These are phyloP conservation scores for Gnomoniopsis sp. DNA, from an alignment of 2,329 filamentous ascomycete species.

Conservation along the genomic window DNA sequence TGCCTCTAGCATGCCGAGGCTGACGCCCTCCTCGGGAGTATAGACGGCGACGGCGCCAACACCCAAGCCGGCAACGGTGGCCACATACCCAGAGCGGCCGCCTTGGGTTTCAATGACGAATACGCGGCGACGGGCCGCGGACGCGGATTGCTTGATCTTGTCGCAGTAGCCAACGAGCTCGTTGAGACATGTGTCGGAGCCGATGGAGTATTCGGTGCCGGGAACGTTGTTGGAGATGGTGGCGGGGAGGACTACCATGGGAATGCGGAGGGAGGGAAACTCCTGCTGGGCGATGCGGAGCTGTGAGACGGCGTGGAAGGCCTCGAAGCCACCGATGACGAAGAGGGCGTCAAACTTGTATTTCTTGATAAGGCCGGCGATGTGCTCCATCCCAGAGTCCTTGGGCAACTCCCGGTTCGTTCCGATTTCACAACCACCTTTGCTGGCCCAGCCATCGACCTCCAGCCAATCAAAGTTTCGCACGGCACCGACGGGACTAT, in stretches of 20 bases:
- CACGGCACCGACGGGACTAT: conserved; percentile 77
- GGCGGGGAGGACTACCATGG: conserved; percentile 87
- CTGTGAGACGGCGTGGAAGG: conserved; percentile 87
- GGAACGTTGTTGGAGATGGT: conserved; percentile 99
- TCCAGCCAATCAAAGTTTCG: conserved; percentile 89
- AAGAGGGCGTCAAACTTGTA: conserved; percentile 92
- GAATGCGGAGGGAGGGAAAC: conserved; percentile 86
- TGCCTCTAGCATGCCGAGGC: conserved; percentile 83
- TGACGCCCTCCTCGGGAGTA: conserved; percentile 94
- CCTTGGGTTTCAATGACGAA: conserved; percentile 99
- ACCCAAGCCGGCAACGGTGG: conserved; percentile 83
- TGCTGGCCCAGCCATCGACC: conserved; percentile 91
- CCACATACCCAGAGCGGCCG: conserved; percentile 89
- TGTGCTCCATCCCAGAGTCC: conserved; percentile 77
- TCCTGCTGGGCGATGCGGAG: conserved; percentile 74
- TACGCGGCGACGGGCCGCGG: conserved; percentile 85
- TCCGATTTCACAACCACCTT: conserved; percentile 95
- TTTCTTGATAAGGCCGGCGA: conserved; percentile 77
- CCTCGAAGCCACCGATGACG: conserved; percentile 92
- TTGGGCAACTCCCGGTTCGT: conserved; percentile 91
- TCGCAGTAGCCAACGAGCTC: conserved; percentile 94
- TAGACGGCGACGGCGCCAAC: conserved; percentile 93
- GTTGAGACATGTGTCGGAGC: conserved; percentile 95
- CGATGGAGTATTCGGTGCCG: conserved; percentile 93
- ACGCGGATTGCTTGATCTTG: conserved; percentile 95